Conservation (phyloP, 169 alveolate genomes). For the Eimeria tenella region DNA sequence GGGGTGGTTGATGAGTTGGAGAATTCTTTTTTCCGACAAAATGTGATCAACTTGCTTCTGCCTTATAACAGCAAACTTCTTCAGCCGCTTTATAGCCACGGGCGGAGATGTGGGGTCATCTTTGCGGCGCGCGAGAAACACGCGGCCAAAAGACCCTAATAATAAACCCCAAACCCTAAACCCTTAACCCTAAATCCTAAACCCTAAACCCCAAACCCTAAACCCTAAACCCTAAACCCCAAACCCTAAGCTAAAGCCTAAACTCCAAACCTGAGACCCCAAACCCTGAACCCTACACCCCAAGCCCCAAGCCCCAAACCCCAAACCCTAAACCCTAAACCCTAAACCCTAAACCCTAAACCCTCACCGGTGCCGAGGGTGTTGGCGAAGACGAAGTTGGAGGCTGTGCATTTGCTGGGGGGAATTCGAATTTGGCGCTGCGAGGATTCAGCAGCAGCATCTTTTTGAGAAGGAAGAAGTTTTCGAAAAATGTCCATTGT, state of each 20-base stretch:
- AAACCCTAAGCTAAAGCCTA: too few species aligned
- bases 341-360: too few species aligned
- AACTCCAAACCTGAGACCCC: too few species aligned
- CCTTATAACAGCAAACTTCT: conserved; percentile 87
- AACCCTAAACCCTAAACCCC: too few species aligned
- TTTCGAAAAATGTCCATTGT: conserved; percentile 75
- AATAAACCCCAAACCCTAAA: not conserved
- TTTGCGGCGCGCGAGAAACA: conserved; percentile 87
- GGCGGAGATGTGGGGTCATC: conserved; percentile 81
- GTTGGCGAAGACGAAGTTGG: conserved; percentile 65
- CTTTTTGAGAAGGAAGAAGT: conserved; percentile 49
- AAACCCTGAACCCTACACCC: too few species aligned
- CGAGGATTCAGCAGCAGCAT: not conserved
- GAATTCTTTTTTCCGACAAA: conserved; percentile 87
- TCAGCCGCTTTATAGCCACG: conserved; percentile 88
- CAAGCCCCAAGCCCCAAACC: too few species aligned
- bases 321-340: too few species aligned
- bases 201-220: too few species aligned
- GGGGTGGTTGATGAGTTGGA: conserved; percentile 80
- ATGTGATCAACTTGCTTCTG: conserved; percentile 90
- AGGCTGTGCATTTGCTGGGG: conserved; percentile 43
- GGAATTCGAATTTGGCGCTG: conserved; percentile 42
- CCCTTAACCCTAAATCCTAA: too few species aligned
- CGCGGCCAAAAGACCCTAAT: conserved; percentile 94
- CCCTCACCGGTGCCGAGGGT: conserved; percentile 74